Base-by-base conservation (phyloP, 177 flowering plant species). In the Tripterygium wilfordii region DNA sequence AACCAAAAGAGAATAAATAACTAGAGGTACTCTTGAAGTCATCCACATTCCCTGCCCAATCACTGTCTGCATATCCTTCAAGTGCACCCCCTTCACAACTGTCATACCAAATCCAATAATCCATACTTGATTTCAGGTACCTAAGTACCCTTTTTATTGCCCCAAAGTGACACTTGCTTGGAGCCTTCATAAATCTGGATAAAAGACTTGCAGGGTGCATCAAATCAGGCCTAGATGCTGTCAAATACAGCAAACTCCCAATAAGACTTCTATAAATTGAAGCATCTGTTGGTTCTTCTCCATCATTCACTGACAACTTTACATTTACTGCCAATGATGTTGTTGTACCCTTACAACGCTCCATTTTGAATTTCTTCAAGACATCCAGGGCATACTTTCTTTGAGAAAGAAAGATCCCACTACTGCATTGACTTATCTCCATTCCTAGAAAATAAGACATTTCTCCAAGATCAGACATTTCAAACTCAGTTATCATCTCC, bases 381-480 rank as follows among this genome's bases (percentile, higher is more conserved):
- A 49, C 15, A 9, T 49, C 37, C 29, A 8, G 21, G 14, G 25
- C 38, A 22, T 49, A 49, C 16, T 35, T 33, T 10, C 3, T n/a
- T 15, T 49, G 38, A 23, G 10, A 17, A 5, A 49, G 21, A 23
- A 36, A 23, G n/a, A 49, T 22, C 9, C n/a, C 42, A 35, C 23
- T 22, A 1, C 22, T 10, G 3, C 1, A 1, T n/a, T 49, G 53
- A 15, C 17, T 22, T 1, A 49, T 17, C 19, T 49, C 53, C 20
- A 49, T 25, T 2, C 42, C 41, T 1, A 49, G 31, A 25, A 30
- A 36, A 15, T 35, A 49, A 3, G 27, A n/a, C 40, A 49, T 31
- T n/a, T 6, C 6, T 12, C 53, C 53, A 3, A 49, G 30, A 33
- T 49, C 16, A 22, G 26, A 35, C 53, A 49, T 49, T 13, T 36